Base-by-base conservation (phyloP, 2,329 filamentous ascomycete species). In the Fusarium coffeatum region DNA sequence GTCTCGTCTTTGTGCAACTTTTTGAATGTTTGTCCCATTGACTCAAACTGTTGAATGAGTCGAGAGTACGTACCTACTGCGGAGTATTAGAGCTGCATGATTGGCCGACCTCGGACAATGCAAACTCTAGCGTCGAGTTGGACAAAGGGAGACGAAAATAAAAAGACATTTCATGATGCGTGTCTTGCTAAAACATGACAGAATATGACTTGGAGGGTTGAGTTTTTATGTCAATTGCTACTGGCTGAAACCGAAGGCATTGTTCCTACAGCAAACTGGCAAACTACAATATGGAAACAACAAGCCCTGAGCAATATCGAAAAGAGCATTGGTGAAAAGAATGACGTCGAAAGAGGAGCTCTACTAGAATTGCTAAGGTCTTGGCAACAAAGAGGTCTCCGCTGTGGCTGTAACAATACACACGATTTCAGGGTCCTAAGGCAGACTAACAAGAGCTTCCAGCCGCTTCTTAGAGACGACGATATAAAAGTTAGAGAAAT, bases 1-100 rank as follows among this genome's bases (percentile, higher is more conserved):
- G 54, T 42, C 28, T 47, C 34, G 64, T 66, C 60, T 55, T 64
- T 69, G 53, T 60, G 66, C 30, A 65, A 62, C 49, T 54, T 34
- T 59, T 60, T 51, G 55, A 59, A 59, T 56, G 64, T 66, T 73
- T 68, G 54, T 62, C 49, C 71, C 69, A 55, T 71, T 74, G 68
- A 74, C 73, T 75, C 73, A 75, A 51, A 51, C 49, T 51, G 30
- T 51, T 64, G 55, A 49, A 43, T 59, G 62, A 58, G 50, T 59
- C 54, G 43, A 60, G 32, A 55, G 47, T 67, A 73, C 71, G 69
- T 69, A 71, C 71, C 62, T 69, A 71, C 63, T 62, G 69, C 66
- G 69, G 72, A 69, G 72, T 62, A 46, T 30, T 32, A 7, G 49
- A 28, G 25, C 50, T 27, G 40, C 42, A 40, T 75, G 73, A 75